These are phyloP conservation scores for Candida dubliniensis DNA, from an alignment of 1,139 yeast genomes.

Conservation along the genomic window DNA sequence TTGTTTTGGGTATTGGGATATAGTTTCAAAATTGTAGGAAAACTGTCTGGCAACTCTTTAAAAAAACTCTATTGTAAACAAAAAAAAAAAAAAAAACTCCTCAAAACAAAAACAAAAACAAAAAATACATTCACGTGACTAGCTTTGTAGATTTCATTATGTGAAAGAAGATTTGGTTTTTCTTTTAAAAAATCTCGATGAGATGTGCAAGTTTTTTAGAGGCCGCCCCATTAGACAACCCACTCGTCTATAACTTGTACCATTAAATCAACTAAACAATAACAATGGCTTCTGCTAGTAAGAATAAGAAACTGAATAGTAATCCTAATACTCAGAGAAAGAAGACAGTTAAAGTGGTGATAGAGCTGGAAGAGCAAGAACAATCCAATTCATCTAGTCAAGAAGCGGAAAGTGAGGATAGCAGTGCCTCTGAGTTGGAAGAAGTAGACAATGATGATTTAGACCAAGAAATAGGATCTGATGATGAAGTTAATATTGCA, in stretches of 20 bases:
- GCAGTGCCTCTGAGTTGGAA: conserved; percentile 14
- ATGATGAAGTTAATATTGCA: conserved; percentile 19
- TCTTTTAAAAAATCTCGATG: background rate
- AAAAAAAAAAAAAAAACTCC: background rate
- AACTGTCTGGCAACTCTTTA: background rate
- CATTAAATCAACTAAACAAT: background rate
- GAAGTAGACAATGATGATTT: conserved; percentile 13
- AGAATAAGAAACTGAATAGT: conserved; percentile 13
- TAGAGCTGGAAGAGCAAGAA: conserved; percentile 3
- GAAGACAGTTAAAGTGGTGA: conserved; percentile 7
- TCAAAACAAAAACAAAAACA: background rate
- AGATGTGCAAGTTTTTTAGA: background rate
- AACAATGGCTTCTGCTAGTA: conserved; percentile 9
- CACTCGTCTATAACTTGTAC: no score
- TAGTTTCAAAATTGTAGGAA: no score
- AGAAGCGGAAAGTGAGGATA: conserved; percentile 11
- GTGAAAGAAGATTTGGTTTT: no score
- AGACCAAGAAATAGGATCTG: conserved; percentile 11
- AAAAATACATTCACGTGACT: background rate
- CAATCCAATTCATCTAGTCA: conserved; percentile 1
- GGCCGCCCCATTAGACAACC: no score
- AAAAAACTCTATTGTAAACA: conserved; percentile 6
- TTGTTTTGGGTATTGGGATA: background rate
- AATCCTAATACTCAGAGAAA: conserved; percentile 8
- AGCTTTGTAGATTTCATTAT: no score